These are phyloP conservation scores for Citrus unshiu DNA, from an alignment of 345 rosid species.

Conservation along the genomic window DNA sequence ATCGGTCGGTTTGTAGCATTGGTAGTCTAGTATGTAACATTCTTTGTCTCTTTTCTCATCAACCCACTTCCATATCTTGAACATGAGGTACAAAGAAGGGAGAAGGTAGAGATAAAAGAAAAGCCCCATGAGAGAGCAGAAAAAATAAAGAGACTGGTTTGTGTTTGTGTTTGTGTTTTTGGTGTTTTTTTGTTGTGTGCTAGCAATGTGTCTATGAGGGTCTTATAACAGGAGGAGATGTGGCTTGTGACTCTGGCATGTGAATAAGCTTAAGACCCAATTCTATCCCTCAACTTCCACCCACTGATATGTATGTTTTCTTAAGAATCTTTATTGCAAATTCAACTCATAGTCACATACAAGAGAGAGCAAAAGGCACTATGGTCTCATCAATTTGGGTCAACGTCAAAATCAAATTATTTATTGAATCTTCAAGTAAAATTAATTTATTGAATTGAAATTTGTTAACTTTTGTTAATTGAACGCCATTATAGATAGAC, in stretches of 20 bases:
- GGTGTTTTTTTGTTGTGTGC: not conserved
- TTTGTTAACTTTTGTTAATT: not conserved
- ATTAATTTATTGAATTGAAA: not conserved
- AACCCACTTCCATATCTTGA: slow-evolving; percentile 38
- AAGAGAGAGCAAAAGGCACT: not conserved
- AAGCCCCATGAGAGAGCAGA: slow-evolving; percentile 32
- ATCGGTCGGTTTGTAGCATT: slow-evolving; percentile 54
- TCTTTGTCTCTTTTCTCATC: slow-evolving; percentile 38
- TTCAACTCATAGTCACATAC: not conserved
- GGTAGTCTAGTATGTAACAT: slow-evolving; percentile 63
- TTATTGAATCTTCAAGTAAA: not conserved
- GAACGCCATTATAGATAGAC: slow-evolving; percentile 27
- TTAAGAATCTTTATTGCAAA: slow-evolving; percentile 21
- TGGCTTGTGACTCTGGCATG: slow-evolving; percentile 11
- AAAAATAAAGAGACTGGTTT: not conserved
- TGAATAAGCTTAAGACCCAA: slow-evolving; percentile 19
- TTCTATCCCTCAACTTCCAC: slow-evolving; percentile 40
- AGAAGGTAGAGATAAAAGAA: slow-evolving; percentile 28
- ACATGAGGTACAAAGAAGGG: slow-evolving; percentile 29
- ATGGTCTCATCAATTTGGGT: not conserved
- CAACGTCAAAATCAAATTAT: not conserved
- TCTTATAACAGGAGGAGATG: slow-evolving; percentile 2
- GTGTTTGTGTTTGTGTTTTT: not conserved
- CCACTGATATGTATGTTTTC: slow-evolving; percentile 20
- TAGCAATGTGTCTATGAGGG: not conserved